Evolutionary conservation across 148 eudicot species (phyloP), one percentile per base, ranked within the genome.

Genomic region (Arbutus unedo): DNA sequence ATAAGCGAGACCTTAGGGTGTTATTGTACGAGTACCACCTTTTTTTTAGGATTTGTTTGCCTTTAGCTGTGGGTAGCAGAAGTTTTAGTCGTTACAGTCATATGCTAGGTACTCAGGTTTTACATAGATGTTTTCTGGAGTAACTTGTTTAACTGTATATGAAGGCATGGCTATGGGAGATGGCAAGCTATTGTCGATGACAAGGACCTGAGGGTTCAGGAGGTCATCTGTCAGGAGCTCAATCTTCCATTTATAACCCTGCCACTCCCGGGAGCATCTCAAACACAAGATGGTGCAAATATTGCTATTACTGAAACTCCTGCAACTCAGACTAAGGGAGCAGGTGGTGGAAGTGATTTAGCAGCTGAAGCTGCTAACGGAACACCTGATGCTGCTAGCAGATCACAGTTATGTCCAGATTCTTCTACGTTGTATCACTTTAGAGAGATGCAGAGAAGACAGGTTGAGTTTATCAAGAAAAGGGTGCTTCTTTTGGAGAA

Each of bases 151-250:
- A 3, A 43, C 85, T 81, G 68, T 59, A 5, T 80, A 54, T 90
- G 48, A 81, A 96, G 99, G 87, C 99, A 96, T 86, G 99, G 99
- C 70, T 96, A 94, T 84, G 99, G 97, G 87, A 91, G 93, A 90
- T 96, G 98, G 98, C 98, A 96, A 90, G 95, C 98, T 78, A 94
- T 96, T 84, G 93, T 96, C 79, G 99, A 96, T 68, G 99, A 96
- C 90, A 96, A 90, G 88, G 95, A 89, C n/a, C 84, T 92, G 82
- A 86, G 79, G 83, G 82, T 96, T 77, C 99, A 93, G 85, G 99
- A 96, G 74, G 76, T 93, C 47, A 92, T 96, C 43, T 91, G 97
- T 85, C 91, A 93, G 81, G 99, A 93, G 85, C 82, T 94, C 85
- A 96, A 94, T 84, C 96, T 96, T 76, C 92, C 98, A 8, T 10